Base-by-base conservation (phyloP, 768 basidiomycete species). In the Sarcomyxa edulis region DNA sequence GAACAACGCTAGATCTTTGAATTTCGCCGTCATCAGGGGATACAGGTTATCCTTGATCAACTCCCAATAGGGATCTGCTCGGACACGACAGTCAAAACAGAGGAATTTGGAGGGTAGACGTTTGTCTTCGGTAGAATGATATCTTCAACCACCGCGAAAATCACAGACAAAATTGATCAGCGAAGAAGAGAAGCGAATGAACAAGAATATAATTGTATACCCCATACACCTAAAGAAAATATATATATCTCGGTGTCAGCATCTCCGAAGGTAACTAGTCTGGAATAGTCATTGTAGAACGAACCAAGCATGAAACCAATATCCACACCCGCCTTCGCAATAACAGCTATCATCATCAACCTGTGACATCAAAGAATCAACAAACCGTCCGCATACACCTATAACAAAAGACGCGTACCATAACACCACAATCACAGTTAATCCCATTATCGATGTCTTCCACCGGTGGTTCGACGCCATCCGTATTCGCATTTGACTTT, bases 261-360 rank as follows among this genome's bases (percentile, higher is more conserved):
- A 35, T 26, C 24, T 22, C 28, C 5, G 18, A 7, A 12, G 21
- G 10, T 7, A 21, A 15, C 1, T 7, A 34, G 7, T 27, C 18
- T n/a, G 15, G 15, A 21, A n/a, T n/a, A n/a, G n/a, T n/a, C n/a
- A n/a, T n/a, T n/a, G n/a, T n/a, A n/a, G 20, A 41, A 52, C 74
- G 38, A 39, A 87, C 87, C 87, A 91, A 29, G 78, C 49, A 54
- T 91, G 88, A 52, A 74, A 82, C 85, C 85, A 88, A 41, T 64
- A 71, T 12, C 65, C 65, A 56, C 88, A 89, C n/a, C 68, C 75
- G 7, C 77, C 79, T 43, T 89, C 84, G 50, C 87, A 91, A 39
- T 75, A 68, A 40, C 76, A 70, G 20, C 48, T 51, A 16, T 71
- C 66, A 45, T 82, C 81, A 20, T 80, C 77, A 11, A 65, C 50